Percentiles rank a stretch among this genome's conserved stretches.
Evolutionary conservation across 345 rosid genomes (phyloP).

Genomic region (Eucalyptus curtisii): DNA sequence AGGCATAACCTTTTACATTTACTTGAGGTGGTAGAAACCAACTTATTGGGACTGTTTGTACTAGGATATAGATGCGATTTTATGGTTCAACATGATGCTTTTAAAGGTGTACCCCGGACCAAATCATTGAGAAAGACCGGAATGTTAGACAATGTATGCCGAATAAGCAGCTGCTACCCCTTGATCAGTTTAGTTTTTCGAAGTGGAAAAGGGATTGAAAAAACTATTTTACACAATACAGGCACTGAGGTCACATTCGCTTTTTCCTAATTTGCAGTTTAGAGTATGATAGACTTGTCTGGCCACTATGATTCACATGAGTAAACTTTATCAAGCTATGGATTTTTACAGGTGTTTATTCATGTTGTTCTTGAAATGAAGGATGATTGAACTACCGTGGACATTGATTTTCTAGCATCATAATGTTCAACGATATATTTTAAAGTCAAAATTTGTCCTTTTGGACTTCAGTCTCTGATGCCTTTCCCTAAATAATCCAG

Average conservation of each 20-base stretch:
- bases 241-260: not conserved
- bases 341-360: not conserved
- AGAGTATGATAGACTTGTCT: not conserved
- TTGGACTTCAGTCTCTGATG: not conserved
- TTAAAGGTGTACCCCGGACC: not conserved
- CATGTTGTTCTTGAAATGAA: not conserved
- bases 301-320: not conserved
- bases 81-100: not conserved
- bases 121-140: not conserved
- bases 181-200: not conserved
- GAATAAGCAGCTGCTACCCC: not conserved
- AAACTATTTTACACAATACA: not conserved
- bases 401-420: not conserved
- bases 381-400: not conserved
- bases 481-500: constrained; percentile 19
- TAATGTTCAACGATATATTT: not conserved
- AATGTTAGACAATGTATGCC: not conserved
- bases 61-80: not conserved
- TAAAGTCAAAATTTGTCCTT: not conserved
- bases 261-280: not conserved
- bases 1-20: not conserved
- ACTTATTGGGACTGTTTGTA: not conserved
- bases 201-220: not conserved
- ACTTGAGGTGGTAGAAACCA: not conserved
- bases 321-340: not conserved